A percentile compares a stretch with the other conserved stretches of the same genome.
Evolutionary conservation across 2,329 filamentous ascomycete genomes (phyloP).

Genomic region (Coniochaeta ligniaria): DNA sequence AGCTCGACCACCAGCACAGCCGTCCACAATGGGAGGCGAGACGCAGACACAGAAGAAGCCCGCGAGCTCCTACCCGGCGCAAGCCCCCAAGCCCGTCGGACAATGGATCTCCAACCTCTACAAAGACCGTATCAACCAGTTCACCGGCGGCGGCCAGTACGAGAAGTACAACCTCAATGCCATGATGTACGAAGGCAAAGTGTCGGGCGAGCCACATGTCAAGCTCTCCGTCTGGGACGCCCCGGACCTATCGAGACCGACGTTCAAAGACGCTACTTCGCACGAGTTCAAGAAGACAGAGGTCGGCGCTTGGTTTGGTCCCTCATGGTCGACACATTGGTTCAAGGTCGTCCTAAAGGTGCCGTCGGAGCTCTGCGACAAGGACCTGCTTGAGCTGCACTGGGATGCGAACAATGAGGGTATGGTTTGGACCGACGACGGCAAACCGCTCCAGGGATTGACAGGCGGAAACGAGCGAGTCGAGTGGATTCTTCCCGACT

Average conservation of each 20-base stretch:
- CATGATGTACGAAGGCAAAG: conserved; percentile 64
- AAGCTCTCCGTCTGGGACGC: conserved; percentile 80
- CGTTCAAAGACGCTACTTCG: conserved; percentile 74
- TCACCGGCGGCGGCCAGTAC: conserved; percentile 75
- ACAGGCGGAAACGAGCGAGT: conserved; percentile 83
- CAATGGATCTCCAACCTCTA: conserved; percentile 83
- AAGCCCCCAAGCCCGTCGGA: conserved; percentile 51
- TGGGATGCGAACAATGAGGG: conserved; percentile 96
- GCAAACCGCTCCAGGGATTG: conserved; percentile 84
- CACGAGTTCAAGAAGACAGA: conserved; percentile 61
- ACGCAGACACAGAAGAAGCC: conserved; percentile 31
- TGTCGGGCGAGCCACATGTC: conserved; percentile 66
- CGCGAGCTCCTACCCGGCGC: conserved; percentile 43
- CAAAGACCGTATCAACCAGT: conserved; percentile 72
- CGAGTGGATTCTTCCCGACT: conserved; percentile 83
- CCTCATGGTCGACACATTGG: conserved; percentile 98
- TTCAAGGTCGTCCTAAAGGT: conserved; percentile 79
- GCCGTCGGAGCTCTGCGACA: conserved; percentile 63
- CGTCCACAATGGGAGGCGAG: conserved; percentile 43
- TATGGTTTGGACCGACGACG: conserved; percentile 86
- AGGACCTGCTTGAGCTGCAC: conserved; percentile 84
- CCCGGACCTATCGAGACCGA: conserved; percentile 69
- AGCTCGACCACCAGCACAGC: neutral
- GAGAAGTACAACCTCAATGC: conserved; percentile 65
- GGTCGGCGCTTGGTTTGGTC: conserved; percentile 77